phyloP scores from a whole-genome alignment of 306 rosid genomes.

The Carpinus fangiana region DNA sequence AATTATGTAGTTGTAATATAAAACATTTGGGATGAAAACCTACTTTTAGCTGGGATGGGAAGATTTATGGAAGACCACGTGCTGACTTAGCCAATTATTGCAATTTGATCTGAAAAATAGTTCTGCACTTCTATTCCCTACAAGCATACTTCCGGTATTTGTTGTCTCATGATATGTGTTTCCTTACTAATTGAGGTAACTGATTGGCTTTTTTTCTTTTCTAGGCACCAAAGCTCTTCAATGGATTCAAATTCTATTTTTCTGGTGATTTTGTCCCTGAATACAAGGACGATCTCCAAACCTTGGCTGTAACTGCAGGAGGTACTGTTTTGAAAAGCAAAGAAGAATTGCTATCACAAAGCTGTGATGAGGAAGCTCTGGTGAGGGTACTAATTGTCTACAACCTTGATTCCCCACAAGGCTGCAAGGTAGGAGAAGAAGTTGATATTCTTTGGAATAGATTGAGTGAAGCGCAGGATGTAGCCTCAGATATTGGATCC shows the following conservation, averaged over 20 bases:
- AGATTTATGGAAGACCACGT: neutral
- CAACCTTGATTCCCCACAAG: conserved; percentile 78
- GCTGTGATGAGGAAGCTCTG: conserved; percentile 23
- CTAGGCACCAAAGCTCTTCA: conserved; percentile 73
- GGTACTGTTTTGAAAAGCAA: conserved; percentile 54
- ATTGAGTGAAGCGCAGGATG: conserved; percentile 69
- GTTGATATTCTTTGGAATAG: conserved; percentile 83
- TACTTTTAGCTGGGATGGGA: neutral
- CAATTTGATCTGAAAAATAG: neutral
- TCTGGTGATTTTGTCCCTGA: conserved; percentile 59
- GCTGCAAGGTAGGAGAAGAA: conserved; percentile 78
- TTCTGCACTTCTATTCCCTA: neutral
- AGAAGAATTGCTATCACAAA: conserved; percentile 45
- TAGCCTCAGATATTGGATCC: conserved; percentile 54
- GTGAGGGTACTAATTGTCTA: conserved; percentile 58
- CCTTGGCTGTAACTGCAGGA: conserved; percentile 67
- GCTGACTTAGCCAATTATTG: neutral
- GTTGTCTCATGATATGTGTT: neutral
- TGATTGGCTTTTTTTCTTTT: conserved; percentile 22
- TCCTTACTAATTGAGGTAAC: neutral
- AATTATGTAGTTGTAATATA: neutral
- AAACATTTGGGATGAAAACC: neutral
- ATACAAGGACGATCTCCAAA: conserved; percentile 67
- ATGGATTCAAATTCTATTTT: conserved; percentile 63
- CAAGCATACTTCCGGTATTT: neutral